phyloP scores from a whole-genome alignment of 225 moss, liverwort and hornwort species.

The Physcomitrellopsis africana region DNA sequence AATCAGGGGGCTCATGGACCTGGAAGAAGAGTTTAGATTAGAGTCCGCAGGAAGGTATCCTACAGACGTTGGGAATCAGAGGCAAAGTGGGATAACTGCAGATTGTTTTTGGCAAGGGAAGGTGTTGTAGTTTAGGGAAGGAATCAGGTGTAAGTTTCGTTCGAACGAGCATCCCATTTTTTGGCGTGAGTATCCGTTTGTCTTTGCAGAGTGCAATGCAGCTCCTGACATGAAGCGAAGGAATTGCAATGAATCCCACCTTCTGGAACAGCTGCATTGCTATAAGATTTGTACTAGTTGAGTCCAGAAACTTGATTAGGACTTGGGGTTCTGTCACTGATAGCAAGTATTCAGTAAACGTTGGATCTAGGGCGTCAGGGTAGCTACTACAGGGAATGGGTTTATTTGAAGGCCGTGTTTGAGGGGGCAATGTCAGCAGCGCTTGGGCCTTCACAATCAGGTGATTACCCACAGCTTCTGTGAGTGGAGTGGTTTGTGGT shows the following conservation, averaged over 20 bases:
- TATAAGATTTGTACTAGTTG: slow-evolving; percentile 20
- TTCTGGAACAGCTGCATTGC: slow-evolving; percentile 28
- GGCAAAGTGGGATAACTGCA: slow-evolving; percentile 24
- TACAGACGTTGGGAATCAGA: slow-evolving; percentile 19
- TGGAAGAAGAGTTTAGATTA: slow-evolving; percentile 11
- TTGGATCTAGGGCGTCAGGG: slow-evolving; percentile 25
- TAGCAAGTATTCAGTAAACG: slow-evolving; percentile 39
- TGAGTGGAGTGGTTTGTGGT: slow-evolving; percentile 20
- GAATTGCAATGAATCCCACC: slow-evolving; percentile 8
- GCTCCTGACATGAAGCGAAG: slow-evolving; percentile 22
- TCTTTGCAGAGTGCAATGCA: slow-evolving; percentile 22
- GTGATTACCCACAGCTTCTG: background rate
- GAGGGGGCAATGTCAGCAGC: slow-evolving; percentile 24
- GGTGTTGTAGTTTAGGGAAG: slow-evolving; percentile 26
- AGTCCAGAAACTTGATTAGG: slow-evolving; percentile 21
- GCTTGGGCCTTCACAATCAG: slow-evolving; percentile 5
- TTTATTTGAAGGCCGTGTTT: slow-evolving; percentile 19
- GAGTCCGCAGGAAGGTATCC: slow-evolving; percentile 13
- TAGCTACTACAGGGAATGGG: slow-evolving; percentile 33
- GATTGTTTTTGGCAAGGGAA: slow-evolving; percentile 24
- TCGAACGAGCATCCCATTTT: background rate
- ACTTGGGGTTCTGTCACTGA: slow-evolving; percentile 41
- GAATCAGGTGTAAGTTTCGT: slow-evolving; percentile 25
- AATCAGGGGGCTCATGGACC: slow-evolving; percentile 23
- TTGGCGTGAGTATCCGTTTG: slow-evolving; percentile 10